A percentile compares a stretch with the other conserved stretches of the same genome.
Conservation (phyloP, 2,329 filamentous ascomycete genomes). For the Monilinia vaccinii-corymbosi region DNA sequence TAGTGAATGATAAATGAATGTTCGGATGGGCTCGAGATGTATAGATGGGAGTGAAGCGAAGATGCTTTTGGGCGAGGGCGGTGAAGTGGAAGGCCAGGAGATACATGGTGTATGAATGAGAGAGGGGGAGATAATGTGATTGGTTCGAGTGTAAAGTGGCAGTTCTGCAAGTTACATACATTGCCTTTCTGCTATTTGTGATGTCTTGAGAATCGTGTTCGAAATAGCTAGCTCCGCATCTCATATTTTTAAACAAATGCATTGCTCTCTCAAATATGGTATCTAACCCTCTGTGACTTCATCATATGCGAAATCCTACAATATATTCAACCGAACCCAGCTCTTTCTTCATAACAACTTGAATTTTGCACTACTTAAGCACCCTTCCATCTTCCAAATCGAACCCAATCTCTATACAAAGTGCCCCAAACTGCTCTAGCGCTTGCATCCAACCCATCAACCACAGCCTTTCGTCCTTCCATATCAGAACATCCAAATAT, state of each 20-base stretch:
- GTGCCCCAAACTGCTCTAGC: conserved; percentile 50
- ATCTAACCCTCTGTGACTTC: background rate
- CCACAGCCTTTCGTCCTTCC: conserved; percentile 47
- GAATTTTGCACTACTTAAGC: background rate
- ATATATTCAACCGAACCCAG: background rate
- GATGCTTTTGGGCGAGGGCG: background rate
- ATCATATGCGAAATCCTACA: background rate
- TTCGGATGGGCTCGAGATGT: background rate
- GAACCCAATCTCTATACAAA: conserved; percentile 47
- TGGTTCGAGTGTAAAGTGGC: too few species aligned
- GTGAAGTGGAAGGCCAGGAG: background rate
- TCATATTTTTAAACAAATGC: background rate
- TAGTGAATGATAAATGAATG: background rate
- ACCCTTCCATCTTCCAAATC: conserved; percentile 6
- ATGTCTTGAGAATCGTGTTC: background rate
- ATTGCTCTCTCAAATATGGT: background rate
- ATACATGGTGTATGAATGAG: background rate
- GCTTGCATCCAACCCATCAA: conserved; percentile 49
- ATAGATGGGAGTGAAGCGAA: background rate
- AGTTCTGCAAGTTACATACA: background rate
- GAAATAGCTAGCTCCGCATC: background rate
- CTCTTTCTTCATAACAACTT: background rate
- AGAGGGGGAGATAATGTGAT: background rate
- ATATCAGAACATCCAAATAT: conserved; percentile 41
- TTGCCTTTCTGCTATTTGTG: too few species aligned